phyloP scores from a whole-genome alignment of 805 yeast species.

The Saccharomycopsis amapae region DNA sequence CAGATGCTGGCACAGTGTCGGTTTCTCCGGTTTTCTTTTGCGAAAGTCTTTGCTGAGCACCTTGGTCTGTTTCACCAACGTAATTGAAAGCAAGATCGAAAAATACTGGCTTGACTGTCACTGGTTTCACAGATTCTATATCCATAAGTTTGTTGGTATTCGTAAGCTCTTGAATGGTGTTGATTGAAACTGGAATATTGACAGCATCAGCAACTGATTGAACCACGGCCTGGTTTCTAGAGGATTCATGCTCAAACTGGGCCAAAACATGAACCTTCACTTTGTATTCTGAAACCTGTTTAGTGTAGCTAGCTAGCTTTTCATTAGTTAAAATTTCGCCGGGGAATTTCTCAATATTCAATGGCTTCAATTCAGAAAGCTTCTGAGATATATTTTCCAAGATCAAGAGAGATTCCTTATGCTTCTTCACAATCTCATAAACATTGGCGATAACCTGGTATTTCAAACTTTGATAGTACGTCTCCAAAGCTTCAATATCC shows the following conservation, averaged over 20 bases:
- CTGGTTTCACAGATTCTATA: constrained; percentile 41
- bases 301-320: constrained; percentile 27
- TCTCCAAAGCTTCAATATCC: constrained; percentile 44
- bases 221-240: constrained; percentile 26
- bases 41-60: constrained; percentile 5
- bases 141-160: constrained; percentile 23
- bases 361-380: constrained; percentile 6
- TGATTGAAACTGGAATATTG: constrained; percentile 25
- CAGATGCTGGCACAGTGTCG: constrained; percentile 17
- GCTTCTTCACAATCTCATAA: constrained; percentile 35
- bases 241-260: constrained; percentile 33
- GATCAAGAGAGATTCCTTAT: constrained; percentile 39
- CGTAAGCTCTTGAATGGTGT: constrained; percentile 25
- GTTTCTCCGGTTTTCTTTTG: constrained; percentile 9
- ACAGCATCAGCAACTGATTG: constrained; percentile 31
- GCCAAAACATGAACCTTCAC: constrained; percentile 40
- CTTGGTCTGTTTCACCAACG: constrained; percentile 36
- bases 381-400: constrained; percentile 23
- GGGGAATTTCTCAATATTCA: constrained; percentile 19
- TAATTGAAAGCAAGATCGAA: constrained; percentile 89
- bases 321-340: constrained; percentile 32
- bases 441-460: constrained; percentile 38
- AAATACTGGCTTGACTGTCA: constrained; percentile 78
- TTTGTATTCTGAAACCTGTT: constrained; percentile 21
- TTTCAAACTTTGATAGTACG: constrained; percentile 41